Conservation (phyloP, 2,329 filamentous ascomycete genomes). For the Graphilbum sp. region DNA sequence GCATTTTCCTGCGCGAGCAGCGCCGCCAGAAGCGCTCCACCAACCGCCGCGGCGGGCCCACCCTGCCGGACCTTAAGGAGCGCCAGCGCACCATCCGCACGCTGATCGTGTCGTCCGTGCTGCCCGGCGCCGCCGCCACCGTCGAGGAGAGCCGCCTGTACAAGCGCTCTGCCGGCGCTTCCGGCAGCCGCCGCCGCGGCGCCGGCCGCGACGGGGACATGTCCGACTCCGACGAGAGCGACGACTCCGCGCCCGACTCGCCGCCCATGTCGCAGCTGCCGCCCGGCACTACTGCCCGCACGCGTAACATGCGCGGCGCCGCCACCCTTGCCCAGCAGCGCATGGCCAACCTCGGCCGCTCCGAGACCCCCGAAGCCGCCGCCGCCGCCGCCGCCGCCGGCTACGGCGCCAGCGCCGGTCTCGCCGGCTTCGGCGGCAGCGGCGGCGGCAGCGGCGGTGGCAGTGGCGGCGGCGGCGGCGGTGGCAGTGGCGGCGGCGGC, state of each 20-base stretch:
- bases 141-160: constrained; percentile 78
- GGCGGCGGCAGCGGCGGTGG: neutral
- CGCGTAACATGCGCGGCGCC: constrained; percentile 75
- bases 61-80: constrained; percentile 90
- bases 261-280: constrained; percentile 57
- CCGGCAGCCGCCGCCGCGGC: constrained; percentile 32
- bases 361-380: constrained; percentile 69
- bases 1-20: constrained; percentile 86
- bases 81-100: constrained; percentile 86
- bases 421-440: neutral
- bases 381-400: neutral
- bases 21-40: constrained; percentile 88
- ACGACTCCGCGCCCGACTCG: constrained; percentile 76
- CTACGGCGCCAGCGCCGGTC: neutral
- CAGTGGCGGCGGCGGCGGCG: neutral
- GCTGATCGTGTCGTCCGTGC: constrained; percentile 76
- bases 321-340: constrained; percentile 75
- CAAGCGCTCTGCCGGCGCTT: constrained; percentile 52
- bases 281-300: constrained; percentile 57
- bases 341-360: constrained; percentile 68
- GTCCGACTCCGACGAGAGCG: constrained; percentile 83
- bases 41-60: constrained; percentile 81
- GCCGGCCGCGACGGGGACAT: constrained; percentile 46
- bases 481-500: neutral
- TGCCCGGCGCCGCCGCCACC: constrained; percentile 67